Base-by-base conservation (phyloP, 371 early-diverging fungal genomes). In the Synchytrium microbalum region DNA sequence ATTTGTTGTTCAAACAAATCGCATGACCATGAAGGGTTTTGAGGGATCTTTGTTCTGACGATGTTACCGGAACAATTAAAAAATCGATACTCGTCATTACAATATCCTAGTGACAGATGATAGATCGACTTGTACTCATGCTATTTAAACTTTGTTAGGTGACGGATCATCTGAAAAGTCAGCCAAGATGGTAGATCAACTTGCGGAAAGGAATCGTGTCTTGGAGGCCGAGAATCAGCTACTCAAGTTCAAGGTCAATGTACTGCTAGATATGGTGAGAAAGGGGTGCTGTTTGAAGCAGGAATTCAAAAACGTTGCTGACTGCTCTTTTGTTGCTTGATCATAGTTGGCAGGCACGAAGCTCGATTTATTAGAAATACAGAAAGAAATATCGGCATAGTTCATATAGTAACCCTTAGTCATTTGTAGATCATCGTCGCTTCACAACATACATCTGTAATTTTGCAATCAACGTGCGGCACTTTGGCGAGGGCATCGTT, bases 141-240 rank as follows among this genome's bases (percentile, higher is more conserved):
- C n/a, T n/a, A n/a, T n/a, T n/a, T n/a, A n/a, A n/a, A n/a, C n/a
- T n/a, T n/a, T 38, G 10, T 10, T 38, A 38, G 46, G 10, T 5
- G 46, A 38, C 19, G 46, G 46, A 5, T 38, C 46, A 19, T 38
- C 46, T 38, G 46, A 38, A 5, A 38, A 38, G 46, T 10, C 46
- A 38, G 46, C 19, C 19, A 38, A 64, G 32, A 64, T 38, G 23
- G 16, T 60, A 29, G 38, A 65, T 31, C 69, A 72, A 19, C 58
- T 76, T 10, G 23, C 59, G 19, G 73, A 73, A 32, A 59, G 60
- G 62, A 73, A 71, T 46, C 54, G 67, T 19, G 55, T 61, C 52
- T 58, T 76, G n/a, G 76, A 76, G 60, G 72, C 61, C 1, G 76
- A 76, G 58, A 76, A 76, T 58, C 72, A 76, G 60, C 26, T 72